Base-by-base conservation (phyloP, 139 green algal genomes). In the Coelastrella sp. region DNA sequence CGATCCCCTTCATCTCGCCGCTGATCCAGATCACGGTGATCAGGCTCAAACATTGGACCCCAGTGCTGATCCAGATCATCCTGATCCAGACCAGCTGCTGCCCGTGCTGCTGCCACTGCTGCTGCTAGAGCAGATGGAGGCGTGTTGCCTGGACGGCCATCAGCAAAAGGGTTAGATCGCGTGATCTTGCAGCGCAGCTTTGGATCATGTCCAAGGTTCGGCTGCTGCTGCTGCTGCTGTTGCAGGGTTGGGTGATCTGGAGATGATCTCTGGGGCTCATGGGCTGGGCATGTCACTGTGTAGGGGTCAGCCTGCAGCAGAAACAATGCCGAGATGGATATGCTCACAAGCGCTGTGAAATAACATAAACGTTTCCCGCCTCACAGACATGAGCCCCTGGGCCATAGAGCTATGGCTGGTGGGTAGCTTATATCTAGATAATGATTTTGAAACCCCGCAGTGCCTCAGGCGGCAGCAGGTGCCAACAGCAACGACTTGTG, bases 221-320 rank as follows among this genome's bases (percentile, higher is more conserved):
- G 32, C 64, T 78, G 82, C 83, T 73, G 83, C 68, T 80, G 54
- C 68, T 77, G 82, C 82, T 77, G 82, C 64, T 78, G 64, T 14
- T 68, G 66, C 83, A 61, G 66, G 32, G 22, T 23, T 5, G 23
- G 5, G n/a, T 13, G 58, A 20, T 54, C 60, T 76, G 82, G 16
- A 11, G 22, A 16, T 4, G 17, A 16, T 73, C 19, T 73, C 65
- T 64, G 17, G 64, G 22, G 22, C 8, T 83, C 54, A 80, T 94
- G 82, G 0, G 22, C 58, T 5, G 92, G 89, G 74, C 92, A 93
- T 11, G 76, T 54, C 81, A 93, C 79, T 2, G 89, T 91, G 92
- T 92, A 94, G 64, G 92, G 89, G 73, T 92, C 89, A n/a, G 92
- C 85, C 92, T 92, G 59, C 17, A 75, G 78, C 14, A 54, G 54